These are phyloP conservation scores for Teunomyces funiuensis DNA, from an alignment of 805 yeast genomes.

Conservation along the genomic window DNA sequence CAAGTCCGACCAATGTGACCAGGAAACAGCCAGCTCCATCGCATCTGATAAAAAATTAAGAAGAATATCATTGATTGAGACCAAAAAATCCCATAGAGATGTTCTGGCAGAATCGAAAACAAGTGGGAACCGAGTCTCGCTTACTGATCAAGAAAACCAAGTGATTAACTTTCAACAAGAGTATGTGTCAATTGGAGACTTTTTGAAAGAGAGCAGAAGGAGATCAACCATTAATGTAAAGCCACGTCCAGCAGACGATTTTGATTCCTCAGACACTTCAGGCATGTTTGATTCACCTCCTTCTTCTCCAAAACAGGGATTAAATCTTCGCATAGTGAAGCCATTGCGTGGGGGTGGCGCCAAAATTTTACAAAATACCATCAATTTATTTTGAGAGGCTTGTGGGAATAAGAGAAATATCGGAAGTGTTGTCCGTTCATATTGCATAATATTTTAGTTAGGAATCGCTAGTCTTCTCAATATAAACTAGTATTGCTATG, in stretches of 20 bases:
- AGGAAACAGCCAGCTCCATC: not conserved
- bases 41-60: constrained; percentile 5
- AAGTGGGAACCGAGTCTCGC: constrained; percentile 7
- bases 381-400: constrained; percentile 12
- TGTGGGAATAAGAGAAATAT: too few species aligned
- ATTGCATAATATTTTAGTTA: too few species aligned
- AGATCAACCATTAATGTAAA: constrained; percentile 11
- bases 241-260: constrained; percentile 5
- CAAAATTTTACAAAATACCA: constrained; percentile 11
- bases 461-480: too few species aligned
- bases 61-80: constrained; percentile 6
- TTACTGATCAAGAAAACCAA: constrained; percentile 8
- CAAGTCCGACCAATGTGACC: constrained; percentile 4
- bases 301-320: constrained; percentile 42
- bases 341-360: constrained; percentile 56
- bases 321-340: constrained; percentile 60
- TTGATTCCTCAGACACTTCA: constrained; percentile 17
- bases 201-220: constrained; percentile 15
- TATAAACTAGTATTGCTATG: too few species aligned
- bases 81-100: constrained; percentile 7
- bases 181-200: constrained; percentile 15
- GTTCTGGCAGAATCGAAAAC: constrained; percentile 6
- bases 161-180: constrained; percentile 16
- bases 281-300: constrained; percentile 18
- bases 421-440: too few species aligned